Evolutionary conservation across 2,329 filamentous ascomycete genomes (phyloP).

Genomic region (Lachnellula cervina): DNA sequence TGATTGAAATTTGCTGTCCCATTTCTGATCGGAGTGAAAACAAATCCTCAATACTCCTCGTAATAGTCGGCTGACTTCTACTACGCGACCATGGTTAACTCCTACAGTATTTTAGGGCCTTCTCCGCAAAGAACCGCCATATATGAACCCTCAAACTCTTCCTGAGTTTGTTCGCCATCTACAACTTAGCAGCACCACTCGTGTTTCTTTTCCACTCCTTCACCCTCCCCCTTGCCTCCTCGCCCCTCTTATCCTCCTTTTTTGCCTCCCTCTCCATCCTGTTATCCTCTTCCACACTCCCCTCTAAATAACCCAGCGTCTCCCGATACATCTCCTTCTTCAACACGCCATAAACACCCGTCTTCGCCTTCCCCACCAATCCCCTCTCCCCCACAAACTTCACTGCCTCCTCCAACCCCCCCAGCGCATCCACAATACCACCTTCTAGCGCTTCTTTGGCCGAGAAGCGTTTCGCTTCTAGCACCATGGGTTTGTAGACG

Average conservation of each 20-base stretch:
- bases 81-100: too few relatives aligned
- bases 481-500: slow-evolving; percentile 58
- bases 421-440: slow-evolving; percentile 65
- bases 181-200: slow-evolving; percentile 23
- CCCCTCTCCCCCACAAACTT: slow-evolving; percentile 54
- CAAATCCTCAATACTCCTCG: background rate
- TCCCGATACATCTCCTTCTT: slow-evolving; percentile 74
- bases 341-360: slow-evolving; percentile 63
- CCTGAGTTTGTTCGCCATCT: background rate
- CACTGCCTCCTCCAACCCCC: slow-evolving; percentile 59
- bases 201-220: slow-evolving; percentile 26
- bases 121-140: too few relatives aligned
- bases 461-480: slow-evolving; percentile 68
- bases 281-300: slow-evolving; percentile 43
- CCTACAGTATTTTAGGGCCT: too few relatives aligned
- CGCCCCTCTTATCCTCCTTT: slow-evolving; percentile 24
- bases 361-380: slow-evolving; percentile 56
- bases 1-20: background rate
- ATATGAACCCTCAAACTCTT: background rate
- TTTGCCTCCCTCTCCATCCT: slow-evolving; percentile 36
- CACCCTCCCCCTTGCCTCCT: slow-evolving; percentile 18
- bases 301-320: slow-evolving; percentile 53
- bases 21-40: too few relatives aligned
- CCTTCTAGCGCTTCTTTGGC: slow-evolving; percentile 58
- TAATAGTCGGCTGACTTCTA: background rate